Percentiles rank a stretch among this genome's conserved stretches.
phyloP scores from a whole-genome alignment of 108 stramenopile species.

The Mediolabrus comicus region DNA sequence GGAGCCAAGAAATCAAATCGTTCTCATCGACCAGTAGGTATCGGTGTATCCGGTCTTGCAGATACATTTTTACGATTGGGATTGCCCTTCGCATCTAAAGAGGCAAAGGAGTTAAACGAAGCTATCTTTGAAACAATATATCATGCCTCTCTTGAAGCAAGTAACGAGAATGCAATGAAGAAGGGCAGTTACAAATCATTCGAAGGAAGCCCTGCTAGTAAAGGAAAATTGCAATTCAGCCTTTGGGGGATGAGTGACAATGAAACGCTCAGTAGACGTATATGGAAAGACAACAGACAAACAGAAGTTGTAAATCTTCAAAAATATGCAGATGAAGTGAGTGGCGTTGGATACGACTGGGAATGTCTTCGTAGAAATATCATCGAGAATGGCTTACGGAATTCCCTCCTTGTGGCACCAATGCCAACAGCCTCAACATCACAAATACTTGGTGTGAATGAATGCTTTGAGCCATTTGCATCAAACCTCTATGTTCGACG shows the following conservation, averaged over 20 bases:
- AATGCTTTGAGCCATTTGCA: constrained; percentile 97
- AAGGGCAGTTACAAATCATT: constrained; percentile 90
- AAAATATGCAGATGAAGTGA: constrained; percentile 28
- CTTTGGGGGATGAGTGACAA: constrained; percentile 84
- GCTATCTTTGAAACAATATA: constrained; percentile 98
- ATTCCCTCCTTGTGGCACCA: constrained; percentile 94
- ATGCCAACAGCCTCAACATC: constrained; percentile 99
- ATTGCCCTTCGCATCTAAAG: constrained; percentile 85
- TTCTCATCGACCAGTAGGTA: constrained; percentile 94
- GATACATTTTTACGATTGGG: constrained; percentile 93
- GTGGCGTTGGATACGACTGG: constrained; percentile 86
- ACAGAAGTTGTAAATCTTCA: constrained; percentile 12
- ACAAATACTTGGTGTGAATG: constrained; percentile 97
- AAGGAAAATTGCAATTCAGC: constrained; percentile 91
- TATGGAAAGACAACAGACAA: neutral
- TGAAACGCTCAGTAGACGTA: constrained; percentile 58
- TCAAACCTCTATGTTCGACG: constrained; percentile 95
- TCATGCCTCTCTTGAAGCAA: constrained; percentile 92
- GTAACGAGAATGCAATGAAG: constrained; percentile 85
- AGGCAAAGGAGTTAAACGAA: constrained; percentile 86
- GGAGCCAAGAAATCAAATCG: constrained; percentile 88
- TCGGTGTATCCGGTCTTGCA: constrained; percentile 96
- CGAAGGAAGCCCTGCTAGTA: constrained; percentile 86
- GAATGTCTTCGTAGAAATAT: constrained; percentile 72
- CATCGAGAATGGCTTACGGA: constrained; percentile 77